phyloP scores from a whole-genome alignment of 1,139 yeast genomes.

The Geotrichum histeridarum region DNA sequence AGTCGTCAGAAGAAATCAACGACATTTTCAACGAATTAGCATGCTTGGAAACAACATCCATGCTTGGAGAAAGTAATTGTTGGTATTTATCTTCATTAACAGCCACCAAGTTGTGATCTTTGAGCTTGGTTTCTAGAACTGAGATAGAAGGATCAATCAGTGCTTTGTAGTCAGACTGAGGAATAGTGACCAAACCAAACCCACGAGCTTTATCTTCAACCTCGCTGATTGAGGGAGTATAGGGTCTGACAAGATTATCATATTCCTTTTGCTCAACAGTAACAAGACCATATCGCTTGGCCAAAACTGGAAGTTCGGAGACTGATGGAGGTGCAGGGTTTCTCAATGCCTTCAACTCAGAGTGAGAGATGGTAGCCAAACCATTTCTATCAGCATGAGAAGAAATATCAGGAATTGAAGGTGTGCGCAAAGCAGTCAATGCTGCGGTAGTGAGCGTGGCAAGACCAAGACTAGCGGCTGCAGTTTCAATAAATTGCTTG shows the following conservation, averaged over 20 bases:
- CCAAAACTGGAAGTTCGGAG: conserved; percentile 24
- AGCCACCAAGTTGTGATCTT: conserved; percentile 9
- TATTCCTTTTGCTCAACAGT: conserved; percentile 27
- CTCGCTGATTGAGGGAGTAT: conserved; percentile 28
- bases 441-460: conserved; percentile 37
- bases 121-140: conserved; percentile 10
- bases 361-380: conserved; percentile 24
- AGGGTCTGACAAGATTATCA: conserved; percentile 26
- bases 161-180: conserved; percentile 15
- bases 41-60: conserved; percentile 1
- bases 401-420: conserved; percentile 28
- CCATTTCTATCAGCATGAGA: conserved; percentile 34
- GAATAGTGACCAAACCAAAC: conserved; percentile 16
- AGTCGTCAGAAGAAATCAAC: conserved; percentile 36
- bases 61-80: conserved; percentile 14
- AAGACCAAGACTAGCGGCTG: conserved; percentile 39
- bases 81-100: conserved; percentile 34
- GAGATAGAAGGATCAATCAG: conserved; percentile 32
- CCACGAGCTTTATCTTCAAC: conserved; percentile 24
- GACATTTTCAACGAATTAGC: conserved; percentile 36
- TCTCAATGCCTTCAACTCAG: conserved; percentile 23
- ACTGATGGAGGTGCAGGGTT: conserved; percentile 24
- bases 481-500: conserved; percentile 28
- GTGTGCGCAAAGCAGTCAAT: conserved; percentile 25
- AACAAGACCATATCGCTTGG: conserved; percentile 30